A percentile compares a stretch with the other conserved stretches of the same genome.
phyloP scores from a whole-genome alignment of 129 eudicot genomes.

The Mikania micrantha region DNA sequence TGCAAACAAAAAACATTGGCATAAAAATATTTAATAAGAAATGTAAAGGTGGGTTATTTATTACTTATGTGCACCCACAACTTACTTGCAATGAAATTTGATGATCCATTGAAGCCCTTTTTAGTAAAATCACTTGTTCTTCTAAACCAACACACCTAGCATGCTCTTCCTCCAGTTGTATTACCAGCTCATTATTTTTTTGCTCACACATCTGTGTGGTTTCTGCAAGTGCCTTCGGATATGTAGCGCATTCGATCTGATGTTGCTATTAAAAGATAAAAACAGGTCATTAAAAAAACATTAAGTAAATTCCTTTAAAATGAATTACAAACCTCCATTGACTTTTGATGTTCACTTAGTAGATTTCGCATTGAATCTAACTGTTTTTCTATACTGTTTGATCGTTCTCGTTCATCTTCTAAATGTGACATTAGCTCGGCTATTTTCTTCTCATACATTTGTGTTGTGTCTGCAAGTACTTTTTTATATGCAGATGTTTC shows the following conservation, averaged over 20 bases:
- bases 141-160: conserved; percentile 32
- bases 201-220: conserved; percentile 76
- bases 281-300: background rate
- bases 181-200: conserved; percentile 39
- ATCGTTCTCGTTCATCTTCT: conserved; percentile 41
- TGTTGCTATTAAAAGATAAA: conserved; percentile 32
- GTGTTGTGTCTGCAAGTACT: conserved; percentile 81
- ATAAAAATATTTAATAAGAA: background rate
- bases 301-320: background rate
- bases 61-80: background rate
- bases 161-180: conserved; percentile 51
- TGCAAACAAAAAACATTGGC: conserved; percentile 17
- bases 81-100: conserved; percentile 53
- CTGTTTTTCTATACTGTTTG: conserved; percentile 47
- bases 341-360: conserved; percentile 41
- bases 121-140: conserved; percentile 37
- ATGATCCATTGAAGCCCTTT: conserved; percentile 32
- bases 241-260: conserved; percentile 48
- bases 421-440: conserved; percentile 61
- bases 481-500: conserved; percentile 71
- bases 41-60: background rate
- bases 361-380: conserved; percentile 46
- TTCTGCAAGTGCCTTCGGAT: conserved; percentile 67
- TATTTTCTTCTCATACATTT: conserved; percentile 82
- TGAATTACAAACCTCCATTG: conserved; percentile 49